These are phyloP conservation scores for Leccinum pseudoinsigne DNA, from an alignment of 1,284 basidiomycete genomes.

Conservation along the genomic window DNA sequence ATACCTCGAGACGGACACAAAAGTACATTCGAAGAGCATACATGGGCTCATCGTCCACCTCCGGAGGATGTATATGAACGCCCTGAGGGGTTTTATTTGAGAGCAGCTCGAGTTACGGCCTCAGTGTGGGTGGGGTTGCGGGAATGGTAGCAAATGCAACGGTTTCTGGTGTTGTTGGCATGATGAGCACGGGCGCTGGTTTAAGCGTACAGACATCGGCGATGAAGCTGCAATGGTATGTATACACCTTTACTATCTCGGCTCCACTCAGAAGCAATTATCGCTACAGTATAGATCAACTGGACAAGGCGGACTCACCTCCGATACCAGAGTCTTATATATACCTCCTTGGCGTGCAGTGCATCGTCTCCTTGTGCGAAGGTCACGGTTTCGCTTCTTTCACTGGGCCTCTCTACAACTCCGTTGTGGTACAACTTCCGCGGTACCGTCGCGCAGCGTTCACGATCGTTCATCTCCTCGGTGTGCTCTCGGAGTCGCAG, in stretches of 20 bases:
- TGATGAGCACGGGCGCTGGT: slow-evolving; percentile 65
- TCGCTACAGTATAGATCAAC: slow-evolving; percentile 81
- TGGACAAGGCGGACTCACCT: slow-evolving; percentile 95
- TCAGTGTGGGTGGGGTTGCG: slow-evolving; percentile 73
- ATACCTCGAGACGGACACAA: slow-evolving; percentile 37
- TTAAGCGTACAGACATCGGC: slow-evolving; percentile 70
- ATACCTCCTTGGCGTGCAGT: slow-evolving; percentile 90
- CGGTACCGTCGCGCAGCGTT: slow-evolving; percentile 27
- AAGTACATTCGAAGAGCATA: slow-evolving; percentile 63
- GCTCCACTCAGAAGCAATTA: slow-evolving; percentile 3
- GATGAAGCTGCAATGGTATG: slow-evolving; percentile 86
- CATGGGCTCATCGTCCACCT: slow-evolving; percentile 88
- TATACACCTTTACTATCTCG: slow-evolving; percentile 4
- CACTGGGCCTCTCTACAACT: slow-evolving; percentile 68
- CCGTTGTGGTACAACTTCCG: slow-evolving; percentile 65
- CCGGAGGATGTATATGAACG: slow-evolving; percentile 94
- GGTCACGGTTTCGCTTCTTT: slow-evolving; percentile 68
- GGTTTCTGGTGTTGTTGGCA: slow-evolving; percentile 70
- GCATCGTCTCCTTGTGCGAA: slow-evolving; percentile 85
- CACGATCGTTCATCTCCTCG: too few relatives aligned
- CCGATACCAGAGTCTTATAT: slow-evolving; percentile 90
- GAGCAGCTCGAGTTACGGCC: slow-evolving; percentile 42
- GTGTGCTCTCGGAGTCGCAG: too few relatives aligned
- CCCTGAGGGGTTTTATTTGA: slow-evolving; percentile 59
- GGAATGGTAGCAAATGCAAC: slow-evolving; percentile 84